These are phyloP conservation scores for Starmerella geochares DNA, from an alignment of 805 yeast species.

Conservation along the genomic window DNA sequence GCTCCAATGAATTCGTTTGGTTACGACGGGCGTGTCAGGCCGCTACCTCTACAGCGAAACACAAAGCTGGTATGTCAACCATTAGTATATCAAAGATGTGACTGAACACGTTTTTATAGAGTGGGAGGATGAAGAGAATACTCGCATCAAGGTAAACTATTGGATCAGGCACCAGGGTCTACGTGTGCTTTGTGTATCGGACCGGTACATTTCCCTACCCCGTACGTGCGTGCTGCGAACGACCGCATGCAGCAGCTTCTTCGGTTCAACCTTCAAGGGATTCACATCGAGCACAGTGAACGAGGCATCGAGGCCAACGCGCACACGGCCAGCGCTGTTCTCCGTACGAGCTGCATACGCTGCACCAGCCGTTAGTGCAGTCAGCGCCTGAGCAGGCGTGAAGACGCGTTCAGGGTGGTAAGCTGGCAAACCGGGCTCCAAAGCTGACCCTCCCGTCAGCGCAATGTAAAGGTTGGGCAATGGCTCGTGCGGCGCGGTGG, in stretches of 20 bases:
- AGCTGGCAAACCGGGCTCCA: background rate
- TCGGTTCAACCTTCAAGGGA: background rate
- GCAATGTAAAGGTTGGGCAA: conserved; percentile 1
- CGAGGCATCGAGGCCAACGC: background rate
- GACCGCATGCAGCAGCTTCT: background rate
- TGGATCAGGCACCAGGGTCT: no score
- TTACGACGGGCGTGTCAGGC: no score
- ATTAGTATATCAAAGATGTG: no score
- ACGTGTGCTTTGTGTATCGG: no score
- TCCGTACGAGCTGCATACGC: background rate
- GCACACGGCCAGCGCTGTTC: background rate
- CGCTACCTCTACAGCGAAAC: no score
- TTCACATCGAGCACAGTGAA: background rate
- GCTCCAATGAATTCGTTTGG: no score
- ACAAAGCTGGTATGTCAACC: no score
- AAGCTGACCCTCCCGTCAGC: background rate
- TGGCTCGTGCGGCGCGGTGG: conserved; percentile 2
- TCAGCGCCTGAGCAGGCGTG: background rate
- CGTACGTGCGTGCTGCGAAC: background rate
- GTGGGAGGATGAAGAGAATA: no score
- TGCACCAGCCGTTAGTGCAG: background rate
- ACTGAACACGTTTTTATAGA: no score
- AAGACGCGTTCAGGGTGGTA: conserved; percentile 3
- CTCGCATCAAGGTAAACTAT: no score
- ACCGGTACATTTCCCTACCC: no score